Conservation (phyloP, 2,329 filamentous ascomycete species). For the Dactylellina cionopaga region DNA sequence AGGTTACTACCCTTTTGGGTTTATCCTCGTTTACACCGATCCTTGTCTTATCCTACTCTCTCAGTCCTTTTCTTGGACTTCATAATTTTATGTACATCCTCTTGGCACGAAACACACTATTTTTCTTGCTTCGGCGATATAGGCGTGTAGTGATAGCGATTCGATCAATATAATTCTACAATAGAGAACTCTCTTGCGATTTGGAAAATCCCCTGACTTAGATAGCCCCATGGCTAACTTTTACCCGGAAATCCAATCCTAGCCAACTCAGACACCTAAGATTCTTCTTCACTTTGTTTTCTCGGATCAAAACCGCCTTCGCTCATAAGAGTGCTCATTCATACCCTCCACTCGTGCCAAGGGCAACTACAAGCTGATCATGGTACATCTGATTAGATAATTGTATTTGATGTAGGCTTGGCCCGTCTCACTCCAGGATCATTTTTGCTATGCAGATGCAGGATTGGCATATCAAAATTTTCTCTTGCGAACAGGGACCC, state of each 20-base stretch:
- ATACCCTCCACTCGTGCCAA: neutral
- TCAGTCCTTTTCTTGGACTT: neutral
- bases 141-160: slow-evolving; percentile 31
- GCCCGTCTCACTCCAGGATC: neutral
- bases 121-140: slow-evolving; percentile 9
- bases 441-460: neutral
- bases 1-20: neutral
- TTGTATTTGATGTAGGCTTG: slow-evolving; percentile 29
- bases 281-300: neutral
- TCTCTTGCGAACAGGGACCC: slow-evolving; percentile 2
- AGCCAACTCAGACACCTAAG: no score
- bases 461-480: slow-evolving; percentile 28
- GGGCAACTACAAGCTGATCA: slow-evolving; percentile 14
- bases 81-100: neutral
- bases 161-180: slow-evolving; percentile 10
- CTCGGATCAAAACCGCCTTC: no score
- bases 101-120: neutral
- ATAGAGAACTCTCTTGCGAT: no score
- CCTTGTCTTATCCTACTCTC: neutral
- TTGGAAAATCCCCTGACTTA: no score
- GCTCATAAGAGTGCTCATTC: neutral
- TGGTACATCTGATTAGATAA: slow-evolving; percentile 32
- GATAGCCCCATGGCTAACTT: no score
- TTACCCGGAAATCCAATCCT: no score
- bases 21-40: neutral